These are phyloP conservation scores for Hapsidospora chrysogenum DNA, from an alignment of 495 filamentous ascomycete genomes.

Conservation along the genomic window DNA sequence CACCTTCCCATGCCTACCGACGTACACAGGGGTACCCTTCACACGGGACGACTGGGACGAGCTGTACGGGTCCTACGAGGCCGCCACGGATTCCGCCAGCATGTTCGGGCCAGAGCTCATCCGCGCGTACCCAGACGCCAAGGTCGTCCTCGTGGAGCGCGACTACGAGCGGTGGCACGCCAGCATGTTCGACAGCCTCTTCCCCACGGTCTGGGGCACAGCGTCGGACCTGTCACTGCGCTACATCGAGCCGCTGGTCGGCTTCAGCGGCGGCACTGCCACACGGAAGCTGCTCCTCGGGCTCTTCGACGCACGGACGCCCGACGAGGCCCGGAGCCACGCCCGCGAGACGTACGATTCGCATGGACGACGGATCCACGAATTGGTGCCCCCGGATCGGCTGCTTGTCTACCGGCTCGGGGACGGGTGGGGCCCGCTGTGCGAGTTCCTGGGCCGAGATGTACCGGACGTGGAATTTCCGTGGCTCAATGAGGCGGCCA, in stretches of 20 bases:
- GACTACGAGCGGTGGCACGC: conserved; percentile 22
- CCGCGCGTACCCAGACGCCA: conserved; percentile 26
- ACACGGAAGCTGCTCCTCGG: conserved; percentile 6
- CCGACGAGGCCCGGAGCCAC: conserved; percentile 5
- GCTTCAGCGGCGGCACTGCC: neutral
- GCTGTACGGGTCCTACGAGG: conserved; percentile 20
- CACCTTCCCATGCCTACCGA: conserved; percentile 8
- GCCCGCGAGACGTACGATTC: conserved; percentile 7
- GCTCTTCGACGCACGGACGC: conserved; percentile 13
- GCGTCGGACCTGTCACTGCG: neutral
- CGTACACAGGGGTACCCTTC: conserved; percentile 3
- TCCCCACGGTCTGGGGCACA: conserved; percentile 1
- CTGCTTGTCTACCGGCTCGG: conserved; percentile 23
- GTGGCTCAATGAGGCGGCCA: conserved; percentile 15
- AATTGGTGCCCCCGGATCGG: conserved; percentile 13
- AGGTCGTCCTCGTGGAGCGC: conserved; percentile 23
- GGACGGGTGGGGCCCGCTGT: conserved; percentile 30
- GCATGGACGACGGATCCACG: conserved; percentile 12
- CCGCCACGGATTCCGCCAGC: conserved; percentile 18
- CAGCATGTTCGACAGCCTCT: conserved; percentile 6
- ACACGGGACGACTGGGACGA: conserved; percentile 21
- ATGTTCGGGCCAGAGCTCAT: conserved; percentile 22
- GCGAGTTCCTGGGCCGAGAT: conserved; percentile 22
- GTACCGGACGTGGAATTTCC: conserved; percentile 25
- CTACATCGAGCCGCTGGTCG: conserved; percentile 3